Percentiles rank a stretch among this genome's conserved stretches.
phyloP scores from a whole-genome alignment of 768 basidiomycete species.

The Tylopilus sp. region DNA sequence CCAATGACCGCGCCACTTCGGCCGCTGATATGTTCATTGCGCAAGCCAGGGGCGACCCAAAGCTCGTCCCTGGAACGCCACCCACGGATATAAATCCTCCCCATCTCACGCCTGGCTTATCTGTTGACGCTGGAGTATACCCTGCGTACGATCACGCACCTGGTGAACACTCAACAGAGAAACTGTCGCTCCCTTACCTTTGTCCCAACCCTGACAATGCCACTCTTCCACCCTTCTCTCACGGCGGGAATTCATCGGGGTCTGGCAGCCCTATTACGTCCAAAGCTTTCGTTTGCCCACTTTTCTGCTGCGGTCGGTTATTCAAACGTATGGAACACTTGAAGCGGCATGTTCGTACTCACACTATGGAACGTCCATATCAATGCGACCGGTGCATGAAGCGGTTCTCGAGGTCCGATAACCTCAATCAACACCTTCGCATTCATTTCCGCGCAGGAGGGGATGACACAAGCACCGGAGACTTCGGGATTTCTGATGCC shows the following conservation, averaged over 20 bases:
- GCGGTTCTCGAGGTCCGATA: slow-evolving; percentile 85
- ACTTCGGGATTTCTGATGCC: slow-evolving; percentile 23
- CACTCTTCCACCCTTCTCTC: slow-evolving; percentile 19
- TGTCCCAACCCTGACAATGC: slow-evolving; percentile 13
- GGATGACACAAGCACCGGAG: slow-evolving; percentile 27
- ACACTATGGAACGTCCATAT: slow-evolving; percentile 87
- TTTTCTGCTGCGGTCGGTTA: slow-evolving; percentile 76
- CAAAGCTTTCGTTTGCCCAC: slow-evolving; percentile 77
- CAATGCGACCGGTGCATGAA: slow-evolving; percentile 71
- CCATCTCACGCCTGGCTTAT: slow-evolving; percentile 20
- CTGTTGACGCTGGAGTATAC: slow-evolving; percentile 21
- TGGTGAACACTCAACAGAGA: slow-evolving; percentile 17
- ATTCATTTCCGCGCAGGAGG: slow-evolving; percentile 54
- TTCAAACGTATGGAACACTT: slow-evolving; percentile 95
- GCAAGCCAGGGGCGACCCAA: slow-evolving; percentile 57
- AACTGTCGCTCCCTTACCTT: slow-evolving; percentile 17
- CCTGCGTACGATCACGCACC: slow-evolving; percentile 16
- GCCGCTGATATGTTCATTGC: slow-evolving; percentile 67
- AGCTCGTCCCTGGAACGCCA: slow-evolving; percentile 20
- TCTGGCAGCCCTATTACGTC: slow-evolving; percentile 35
- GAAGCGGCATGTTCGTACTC: slow-evolving; percentile 82
- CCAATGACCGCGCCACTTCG: slow-evolving; percentile 35
- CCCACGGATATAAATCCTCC: slow-evolving; percentile 14
- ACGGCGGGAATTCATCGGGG: slow-evolving; percentile 20
- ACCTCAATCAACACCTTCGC: slow-evolving; percentile 81